Percentiles rank a stretch among this genome's conserved stretches.
Conservation (phyloP, 2,329 filamentous ascomycete genomes). For the Zymoseptoria brevis region DNA sequence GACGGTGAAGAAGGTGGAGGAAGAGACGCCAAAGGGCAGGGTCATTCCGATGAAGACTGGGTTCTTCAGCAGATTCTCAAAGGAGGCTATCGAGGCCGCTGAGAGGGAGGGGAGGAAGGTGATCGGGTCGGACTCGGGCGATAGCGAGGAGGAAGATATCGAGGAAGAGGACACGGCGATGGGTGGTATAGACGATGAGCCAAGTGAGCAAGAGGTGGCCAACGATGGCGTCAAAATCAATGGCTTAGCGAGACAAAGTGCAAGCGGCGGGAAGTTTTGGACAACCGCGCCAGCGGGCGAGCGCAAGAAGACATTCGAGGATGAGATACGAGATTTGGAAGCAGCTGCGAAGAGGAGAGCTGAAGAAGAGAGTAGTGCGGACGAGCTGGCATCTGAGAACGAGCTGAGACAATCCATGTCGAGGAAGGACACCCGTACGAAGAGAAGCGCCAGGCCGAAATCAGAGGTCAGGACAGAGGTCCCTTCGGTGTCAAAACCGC, state of each 20-base stretch:
- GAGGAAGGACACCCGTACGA: not conserved
- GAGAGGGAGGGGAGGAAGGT: not conserved
- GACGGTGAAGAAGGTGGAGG: constrained; percentile 6
- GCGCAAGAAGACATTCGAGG: constrained; percentile 26
- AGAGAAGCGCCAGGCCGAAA: not conserved
- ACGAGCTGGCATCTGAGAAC: constrained; percentile 8
- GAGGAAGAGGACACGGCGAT: not conserved
- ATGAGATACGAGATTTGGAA: constrained; percentile 26
- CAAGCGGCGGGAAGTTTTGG: constrained; percentile 2
- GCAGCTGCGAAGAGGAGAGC: constrained; percentile 16
- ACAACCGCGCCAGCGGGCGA: constrained; percentile 7
- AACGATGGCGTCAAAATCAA: not conserved
- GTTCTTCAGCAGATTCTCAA: constrained; percentile 26
- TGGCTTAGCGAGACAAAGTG: not conserved
- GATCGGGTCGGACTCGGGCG: not conserved
- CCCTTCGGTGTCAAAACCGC: not conserved
- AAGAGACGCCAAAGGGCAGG: constrained; percentile 5
- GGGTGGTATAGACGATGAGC: not conserved
- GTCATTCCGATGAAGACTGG: constrained; percentile 8
- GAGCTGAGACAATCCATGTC: constrained; percentile 3
- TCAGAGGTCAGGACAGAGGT: not conserved
- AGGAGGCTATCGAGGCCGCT: not conserved
- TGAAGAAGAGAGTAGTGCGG: constrained; percentile 14
- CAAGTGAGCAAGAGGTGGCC: not conserved
- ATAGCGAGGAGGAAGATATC: not conserved